Evolutionary conservation across 2,329 filamentous ascomycete species (phyloP).

Genomic region (Teratosphaeria nubilosa): DNA sequence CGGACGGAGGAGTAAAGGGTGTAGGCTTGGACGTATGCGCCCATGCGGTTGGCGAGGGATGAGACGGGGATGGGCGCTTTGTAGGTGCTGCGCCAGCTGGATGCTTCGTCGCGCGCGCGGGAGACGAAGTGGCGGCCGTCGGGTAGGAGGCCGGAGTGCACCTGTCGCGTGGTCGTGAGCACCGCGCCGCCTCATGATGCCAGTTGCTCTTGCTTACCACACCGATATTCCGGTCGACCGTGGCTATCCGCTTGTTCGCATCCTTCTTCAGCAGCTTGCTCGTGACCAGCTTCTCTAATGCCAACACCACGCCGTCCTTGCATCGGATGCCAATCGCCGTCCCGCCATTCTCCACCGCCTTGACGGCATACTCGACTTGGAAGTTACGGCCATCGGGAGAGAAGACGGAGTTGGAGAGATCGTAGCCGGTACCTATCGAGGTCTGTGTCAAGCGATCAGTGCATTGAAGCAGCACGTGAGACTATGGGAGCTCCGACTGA

Average conservation of each 20-base stretch:
- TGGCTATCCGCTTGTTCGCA: conserved; percentile 95
- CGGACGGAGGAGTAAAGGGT: conserved; percentile 95
- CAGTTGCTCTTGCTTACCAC: conserved; percentile 52
- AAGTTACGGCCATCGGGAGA: conserved; percentile 98
- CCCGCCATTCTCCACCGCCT: conserved; percentile 96
- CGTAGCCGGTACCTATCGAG: conserved; percentile 98
- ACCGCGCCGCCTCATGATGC: not conserved
- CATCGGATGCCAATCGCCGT: conserved; percentile 93
- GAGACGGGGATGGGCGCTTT: conserved; percentile 85
- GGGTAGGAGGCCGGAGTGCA: conserved; percentile 86
- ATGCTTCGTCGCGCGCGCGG: conserved; percentile 86
- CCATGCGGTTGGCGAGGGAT: conserved; percentile 85
- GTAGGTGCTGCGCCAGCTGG: conserved; percentile 84
- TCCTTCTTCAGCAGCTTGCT: conserved; percentile 92
- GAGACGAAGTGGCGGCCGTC: conserved; percentile 93
- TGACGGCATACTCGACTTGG: conserved; percentile 95
- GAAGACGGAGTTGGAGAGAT: conserved; percentile 99
- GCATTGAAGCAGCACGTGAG: not conserved
- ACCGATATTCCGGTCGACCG: conserved; percentile 85
- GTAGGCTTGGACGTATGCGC: conserved; percentile 92
- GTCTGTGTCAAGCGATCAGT: conserved; percentile 48
- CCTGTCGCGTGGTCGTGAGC: conserved; percentile 40
- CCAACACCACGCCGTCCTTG: conserved; percentile 93
- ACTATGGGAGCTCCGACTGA: conserved; percentile 7
- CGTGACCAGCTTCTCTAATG: conserved; percentile 89